These are phyloP conservation scores for Seiridium unicorne DNA, from an alignment of 2,329 filamentous ascomycete species.

Conservation along the genomic window DNA sequence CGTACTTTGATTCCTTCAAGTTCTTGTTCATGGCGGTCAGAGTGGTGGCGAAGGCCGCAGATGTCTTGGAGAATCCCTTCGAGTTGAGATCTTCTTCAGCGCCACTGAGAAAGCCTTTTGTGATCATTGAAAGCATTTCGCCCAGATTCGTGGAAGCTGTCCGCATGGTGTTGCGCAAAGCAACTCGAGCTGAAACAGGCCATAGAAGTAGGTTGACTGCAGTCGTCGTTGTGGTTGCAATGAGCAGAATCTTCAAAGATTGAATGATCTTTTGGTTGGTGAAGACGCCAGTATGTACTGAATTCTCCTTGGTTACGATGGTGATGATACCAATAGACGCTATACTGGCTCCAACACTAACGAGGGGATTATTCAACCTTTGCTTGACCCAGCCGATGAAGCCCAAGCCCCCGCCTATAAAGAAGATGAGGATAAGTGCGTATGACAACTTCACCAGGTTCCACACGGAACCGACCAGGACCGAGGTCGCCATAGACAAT, in stretches of 20 bases:
- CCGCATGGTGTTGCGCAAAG: constrained; percentile 71
- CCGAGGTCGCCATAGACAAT: constrained; percentile 84
- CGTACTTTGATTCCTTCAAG: constrained; percentile 81
- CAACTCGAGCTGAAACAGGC: constrained; percentile 72
- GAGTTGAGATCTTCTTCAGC: constrained; percentile 74
- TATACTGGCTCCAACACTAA: constrained; percentile 82
- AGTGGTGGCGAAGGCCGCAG: constrained; percentile 62
- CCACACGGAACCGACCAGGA: constrained; percentile 69
- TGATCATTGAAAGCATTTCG: constrained; percentile 79
- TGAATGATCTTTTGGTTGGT: constrained; percentile 79
- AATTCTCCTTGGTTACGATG: constrained; percentile 86
- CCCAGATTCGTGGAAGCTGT: constrained; percentile 73
- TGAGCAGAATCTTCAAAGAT: constrained; percentile 78
- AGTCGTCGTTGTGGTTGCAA: constrained; percentile 72
- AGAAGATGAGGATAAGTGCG: constrained; percentile 75
- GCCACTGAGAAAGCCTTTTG: constrained; percentile 79
- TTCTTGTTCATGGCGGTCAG: constrained; percentile 73
- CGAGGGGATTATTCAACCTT: constrained; percentile 71
- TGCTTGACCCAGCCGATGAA: constrained; percentile 89
- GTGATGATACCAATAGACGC: constrained; percentile 87
- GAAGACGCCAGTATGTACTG: constrained; percentile 79
- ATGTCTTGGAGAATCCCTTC: constrained; percentile 61
- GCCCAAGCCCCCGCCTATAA: constrained; percentile 82
- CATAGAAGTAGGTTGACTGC: constrained; percentile 75
- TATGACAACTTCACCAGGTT: constrained; percentile 72